Evolutionary conservation across 331 rosid species (phyloP), one percentile per base, ranked within the genome.

Genomic region (Saraca asoca): DNA sequence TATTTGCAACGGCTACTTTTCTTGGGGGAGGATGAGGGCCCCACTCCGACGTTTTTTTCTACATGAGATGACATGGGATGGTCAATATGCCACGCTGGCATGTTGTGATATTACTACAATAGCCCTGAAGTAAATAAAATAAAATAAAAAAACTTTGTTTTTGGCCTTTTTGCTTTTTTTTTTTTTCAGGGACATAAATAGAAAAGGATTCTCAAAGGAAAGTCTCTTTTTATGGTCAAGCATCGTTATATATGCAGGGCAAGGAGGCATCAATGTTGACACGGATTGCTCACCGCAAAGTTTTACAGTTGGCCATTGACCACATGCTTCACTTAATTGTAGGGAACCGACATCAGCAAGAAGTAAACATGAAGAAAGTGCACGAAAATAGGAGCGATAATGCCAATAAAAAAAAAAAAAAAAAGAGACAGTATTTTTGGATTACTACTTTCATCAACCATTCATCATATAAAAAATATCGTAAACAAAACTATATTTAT

Each of bases 1-100:
- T 55, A 73, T 66, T 67, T 44, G 74, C 69, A 90, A 90, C 97
- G 97, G 95, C 85, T 88, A 90, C 66, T 62, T 5, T 12, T n/a
- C 43, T 39, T 7, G 2, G 5, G 9, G 7, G 5, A 38, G 7
- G 7, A 5, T 38, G 14, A 9, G 75, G 79, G 72, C 0, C 68
- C 63, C 74, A 37, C 10, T 57, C 43, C 58, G 38, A 49, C 43
- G 43, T 39, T 69, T 70, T n/a, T 69, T 45, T 33, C 39, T 62
- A 55, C 35, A 12, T 68, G 66, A 10, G 33, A 50, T 59, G 59
- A 45, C 55, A 64, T 44, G 24, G 1, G 14, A 6, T 20, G 9
- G 2, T 5, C 14, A 5, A 46, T 46, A 46, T 46, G 52, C 20
- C 52, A 5, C 52, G 18, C 3, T n/a, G n/a, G 9, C 44, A 46